phyloP scores from a whole-genome alignment of 345 rosid genomes.

The Anacardium occidentale region DNA sequence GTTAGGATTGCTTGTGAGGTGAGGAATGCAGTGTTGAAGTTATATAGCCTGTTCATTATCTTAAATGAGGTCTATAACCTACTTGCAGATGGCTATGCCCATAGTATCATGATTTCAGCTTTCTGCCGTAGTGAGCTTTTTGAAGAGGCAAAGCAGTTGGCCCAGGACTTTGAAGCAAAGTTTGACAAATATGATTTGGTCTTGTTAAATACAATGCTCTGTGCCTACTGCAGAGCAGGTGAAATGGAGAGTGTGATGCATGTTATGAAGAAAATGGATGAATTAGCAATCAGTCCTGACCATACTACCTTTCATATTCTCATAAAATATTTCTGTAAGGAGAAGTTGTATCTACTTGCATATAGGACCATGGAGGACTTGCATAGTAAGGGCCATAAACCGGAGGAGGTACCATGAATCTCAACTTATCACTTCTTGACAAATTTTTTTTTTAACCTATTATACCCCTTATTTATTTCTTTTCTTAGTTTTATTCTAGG shows the following conservation, averaged over 20 bases:
- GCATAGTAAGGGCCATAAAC: conserved; percentile 79
- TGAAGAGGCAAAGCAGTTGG: conserved; percentile 71
- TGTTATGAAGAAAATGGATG: conserved; percentile 86
- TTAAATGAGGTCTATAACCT: conserved; percentile 16
- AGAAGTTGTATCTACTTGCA: conserved; percentile 78
- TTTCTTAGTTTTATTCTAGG: not conserved
- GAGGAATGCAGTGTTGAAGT: not conserved
- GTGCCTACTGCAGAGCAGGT: conserved; percentile 85
- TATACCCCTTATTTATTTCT: no score
- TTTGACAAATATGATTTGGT: conserved; percentile 76
- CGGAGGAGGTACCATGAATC: conserved; percentile 61
- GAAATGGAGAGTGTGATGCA: conserved; percentile 74
- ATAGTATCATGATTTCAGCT: conserved; percentile 92
- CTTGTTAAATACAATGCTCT: conserved; percentile 77
- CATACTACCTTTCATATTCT: conserved; percentile 73
- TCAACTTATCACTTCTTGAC: not conserved
- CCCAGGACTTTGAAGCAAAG: conserved; percentile 64
- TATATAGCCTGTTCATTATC: not conserved
- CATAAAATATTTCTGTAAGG: conserved; percentile 78
- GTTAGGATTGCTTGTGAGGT: not conserved
- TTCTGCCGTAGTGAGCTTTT: conserved; percentile 68
- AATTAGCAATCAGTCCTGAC: conserved; percentile 67
- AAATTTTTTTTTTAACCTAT: not conserved
- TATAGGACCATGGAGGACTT: conserved; percentile 73
- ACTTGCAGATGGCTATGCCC: conserved; percentile 80